Conservation (phyloP, 257 asterid species). For the Capsicum rhomboideum region DNA sequence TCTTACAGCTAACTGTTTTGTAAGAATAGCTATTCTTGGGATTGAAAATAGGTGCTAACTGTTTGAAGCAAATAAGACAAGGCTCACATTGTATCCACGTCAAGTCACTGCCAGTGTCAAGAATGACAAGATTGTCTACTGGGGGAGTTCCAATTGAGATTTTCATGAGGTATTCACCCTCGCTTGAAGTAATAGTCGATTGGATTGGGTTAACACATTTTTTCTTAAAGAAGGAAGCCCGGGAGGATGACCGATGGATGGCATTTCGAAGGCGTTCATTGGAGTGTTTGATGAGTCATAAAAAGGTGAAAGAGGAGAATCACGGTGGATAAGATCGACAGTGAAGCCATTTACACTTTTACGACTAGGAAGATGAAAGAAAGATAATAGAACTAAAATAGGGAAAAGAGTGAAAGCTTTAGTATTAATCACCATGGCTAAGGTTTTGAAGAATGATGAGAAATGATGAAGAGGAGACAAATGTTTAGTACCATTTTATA, state of each 20-base stretch:
- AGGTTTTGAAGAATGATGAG: background rate
- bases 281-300: conserved; percentile 7
- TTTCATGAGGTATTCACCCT: conserved; percentile 17
- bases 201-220: background rate
- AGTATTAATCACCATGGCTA: background rate
- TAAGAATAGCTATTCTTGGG: conserved; percentile 13
- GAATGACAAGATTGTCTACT: background rate
- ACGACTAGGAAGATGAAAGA: background rate
- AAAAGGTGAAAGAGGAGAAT: conserved; percentile 24
- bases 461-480: background rate
- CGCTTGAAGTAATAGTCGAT: background rate
- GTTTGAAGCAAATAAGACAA: conserved; percentile 3
- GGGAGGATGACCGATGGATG: conserved; percentile 11
- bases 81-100: conserved; percentile 25
- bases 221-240: background rate
- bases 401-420: background rate
- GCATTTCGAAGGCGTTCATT: conserved; percentile 8
- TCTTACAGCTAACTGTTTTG: background rate
- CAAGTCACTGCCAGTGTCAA: conserved; percentile 16
- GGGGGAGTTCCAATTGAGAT: conserved; percentile 22
- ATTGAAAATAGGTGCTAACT: background rate
- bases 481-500: background rate
- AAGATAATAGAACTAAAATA: background rate
- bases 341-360: conserved; percentile 7
- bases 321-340: conserved; percentile 23